These are phyloP conservation scores for Ceratocystiopsis sp. DNA, from an alignment of 2,329 filamentous ascomycete genomes.

Conservation along the genomic window DNA sequence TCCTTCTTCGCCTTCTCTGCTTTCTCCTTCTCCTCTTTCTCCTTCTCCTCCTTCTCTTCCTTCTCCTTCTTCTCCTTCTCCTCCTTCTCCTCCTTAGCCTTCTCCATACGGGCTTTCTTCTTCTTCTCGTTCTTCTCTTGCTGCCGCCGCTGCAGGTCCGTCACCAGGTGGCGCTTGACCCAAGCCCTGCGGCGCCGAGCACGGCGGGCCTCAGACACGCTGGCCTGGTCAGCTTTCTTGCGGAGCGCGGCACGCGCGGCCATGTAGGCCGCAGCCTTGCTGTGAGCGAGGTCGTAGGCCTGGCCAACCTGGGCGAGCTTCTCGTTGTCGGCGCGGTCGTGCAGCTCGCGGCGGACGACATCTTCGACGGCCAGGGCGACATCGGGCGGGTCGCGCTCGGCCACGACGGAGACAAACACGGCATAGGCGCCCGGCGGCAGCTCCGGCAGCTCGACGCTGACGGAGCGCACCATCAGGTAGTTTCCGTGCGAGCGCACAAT, in stretches of 20 bases:
- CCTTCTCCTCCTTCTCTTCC: conserved; percentile 7
- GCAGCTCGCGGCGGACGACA: conserved; percentile 47
- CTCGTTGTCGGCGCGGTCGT: conserved; percentile 50
- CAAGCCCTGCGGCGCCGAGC: conserved; percentile 22
- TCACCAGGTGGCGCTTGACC: conserved; percentile 21
- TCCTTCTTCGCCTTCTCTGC: neutral
- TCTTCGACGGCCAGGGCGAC: conserved; percentile 36
- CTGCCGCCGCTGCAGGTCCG: conserved; percentile 21
- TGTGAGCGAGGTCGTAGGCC: conserved; percentile 54
- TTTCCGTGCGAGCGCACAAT: conserved; percentile 35
- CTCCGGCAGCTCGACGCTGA: conserved; percentile 54
- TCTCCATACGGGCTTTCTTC: conserved; percentile 18
- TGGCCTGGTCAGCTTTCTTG: conserved; percentile 31
- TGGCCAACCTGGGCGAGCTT: conserved; percentile 58
- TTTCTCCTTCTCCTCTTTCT: conserved; percentile 5
- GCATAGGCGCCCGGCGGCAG: conserved; percentile 61
- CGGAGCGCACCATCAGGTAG: conserved; percentile 51
- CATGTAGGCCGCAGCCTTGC: conserved; percentile 28
- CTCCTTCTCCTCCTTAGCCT: conserved; percentile 22
- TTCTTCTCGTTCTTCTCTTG: conserved; percentile 26
- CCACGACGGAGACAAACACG: conserved; percentile 58
- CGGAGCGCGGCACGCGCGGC: conserved; percentile 27
- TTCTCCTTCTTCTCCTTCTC: conserved; percentile 19
- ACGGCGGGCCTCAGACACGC: conserved; percentile 27
- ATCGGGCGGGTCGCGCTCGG: conserved; percentile 27